Conservation (phyloP, 1,139 yeast species). For the Yamadazyma atlantica region DNA sequence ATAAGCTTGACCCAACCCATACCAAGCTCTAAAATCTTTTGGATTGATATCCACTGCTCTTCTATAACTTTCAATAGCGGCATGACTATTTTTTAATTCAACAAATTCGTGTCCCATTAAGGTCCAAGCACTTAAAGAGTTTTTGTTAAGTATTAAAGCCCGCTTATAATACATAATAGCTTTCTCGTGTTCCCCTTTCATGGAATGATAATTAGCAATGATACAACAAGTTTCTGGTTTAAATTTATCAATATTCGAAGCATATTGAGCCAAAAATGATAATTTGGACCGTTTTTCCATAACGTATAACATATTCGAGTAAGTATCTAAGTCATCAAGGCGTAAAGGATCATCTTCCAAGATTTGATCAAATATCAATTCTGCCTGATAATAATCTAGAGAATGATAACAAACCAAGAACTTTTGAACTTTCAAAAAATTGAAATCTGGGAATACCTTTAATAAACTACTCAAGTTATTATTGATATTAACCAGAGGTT, state of each 20-base stretch:
- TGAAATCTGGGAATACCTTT: slow-evolving; percentile 64
- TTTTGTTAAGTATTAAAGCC: slow-evolving; percentile 78
- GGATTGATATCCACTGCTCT: slow-evolving; percentile 88
- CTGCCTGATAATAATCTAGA: slow-evolving; percentile 79
- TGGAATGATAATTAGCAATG: slow-evolving; percentile 88
- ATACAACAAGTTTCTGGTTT: slow-evolving; percentile 96
- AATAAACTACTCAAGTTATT: slow-evolving; percentile 49
- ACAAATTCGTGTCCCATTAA: slow-evolving; percentile 99
- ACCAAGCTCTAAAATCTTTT: slow-evolving; percentile 96
- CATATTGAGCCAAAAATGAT: slow-evolving; percentile 83
- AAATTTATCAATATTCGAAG: slow-evolving; percentile 79
- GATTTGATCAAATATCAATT: slow-evolving; percentile 72
- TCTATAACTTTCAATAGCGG: slow-evolving; percentile 94
- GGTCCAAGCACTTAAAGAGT: slow-evolving; percentile 93
- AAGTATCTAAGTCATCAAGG: slow-evolving; percentile 86
- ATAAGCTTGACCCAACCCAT: slow-evolving; percentile 97
- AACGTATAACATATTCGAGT: slow-evolving; percentile 90
- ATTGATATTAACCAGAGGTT: slow-evolving; percentile 49
- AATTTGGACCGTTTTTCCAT: slow-evolving; percentile 87
- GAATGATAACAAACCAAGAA: slow-evolving; percentile 81
- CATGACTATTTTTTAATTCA: slow-evolving; percentile 92
- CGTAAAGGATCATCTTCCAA: slow-evolving; percentile 79
- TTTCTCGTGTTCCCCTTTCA: slow-evolving; percentile 90
- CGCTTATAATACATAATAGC: slow-evolving; percentile 92
- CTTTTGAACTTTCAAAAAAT: slow-evolving; percentile 74